Evolutionary conservation across 148 eudicot genomes (phyloP).

Genomic region (Mesembryanthemum crystallinum): DNA sequence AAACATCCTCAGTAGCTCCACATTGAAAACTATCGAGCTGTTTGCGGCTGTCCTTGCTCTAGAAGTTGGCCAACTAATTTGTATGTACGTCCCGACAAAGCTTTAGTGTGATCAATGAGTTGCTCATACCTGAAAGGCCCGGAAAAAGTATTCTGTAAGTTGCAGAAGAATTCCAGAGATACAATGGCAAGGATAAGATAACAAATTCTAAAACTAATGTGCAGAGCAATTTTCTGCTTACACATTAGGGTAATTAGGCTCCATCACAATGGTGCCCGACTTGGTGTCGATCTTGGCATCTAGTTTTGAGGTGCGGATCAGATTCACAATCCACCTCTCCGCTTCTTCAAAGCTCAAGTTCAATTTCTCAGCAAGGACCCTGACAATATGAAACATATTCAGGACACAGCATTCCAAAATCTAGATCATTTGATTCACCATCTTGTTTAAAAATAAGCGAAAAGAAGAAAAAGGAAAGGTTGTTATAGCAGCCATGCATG

Average conservation of each 20-base stretch:
- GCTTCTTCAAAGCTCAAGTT: slow-evolving; percentile 90
- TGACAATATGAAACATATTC: slow-evolving; percentile 28
- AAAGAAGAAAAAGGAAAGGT: neutral
- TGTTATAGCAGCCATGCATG: too few relatives aligned
- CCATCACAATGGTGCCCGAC: slow-evolving; percentile 76
- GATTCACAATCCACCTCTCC: slow-evolving; percentile 93
- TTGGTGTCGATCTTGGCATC: slow-evolving; percentile 86
- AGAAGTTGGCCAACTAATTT: slow-evolving; percentile 70
- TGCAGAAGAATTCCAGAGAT: neutral
- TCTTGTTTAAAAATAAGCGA: neutral
- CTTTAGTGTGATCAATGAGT: slow-evolving; percentile 89
- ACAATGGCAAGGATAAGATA: neutral
- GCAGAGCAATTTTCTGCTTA: slow-evolving; percentile 33
- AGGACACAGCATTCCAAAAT: neutral
- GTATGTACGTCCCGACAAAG: slow-evolving; percentile 74
- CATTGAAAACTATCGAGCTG: slow-evolving; percentile 44
- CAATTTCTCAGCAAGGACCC: slow-evolving; percentile 90
- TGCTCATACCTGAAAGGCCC: slow-evolving; percentile 75
- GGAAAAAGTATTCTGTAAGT: neutral
- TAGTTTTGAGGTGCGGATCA: slow-evolving; percentile 80
- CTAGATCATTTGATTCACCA: neutral
- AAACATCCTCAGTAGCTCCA: neutral
- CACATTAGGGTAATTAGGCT: slow-evolving; percentile 82
- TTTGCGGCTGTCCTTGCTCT: slow-evolving; percentile 67
- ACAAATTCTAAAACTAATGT: too few relatives aligned